These are phyloP conservation scores for Lagerstroemia speciosa DNA, from an alignment of 345 rosid genomes.

Conservation along the genomic window DNA sequence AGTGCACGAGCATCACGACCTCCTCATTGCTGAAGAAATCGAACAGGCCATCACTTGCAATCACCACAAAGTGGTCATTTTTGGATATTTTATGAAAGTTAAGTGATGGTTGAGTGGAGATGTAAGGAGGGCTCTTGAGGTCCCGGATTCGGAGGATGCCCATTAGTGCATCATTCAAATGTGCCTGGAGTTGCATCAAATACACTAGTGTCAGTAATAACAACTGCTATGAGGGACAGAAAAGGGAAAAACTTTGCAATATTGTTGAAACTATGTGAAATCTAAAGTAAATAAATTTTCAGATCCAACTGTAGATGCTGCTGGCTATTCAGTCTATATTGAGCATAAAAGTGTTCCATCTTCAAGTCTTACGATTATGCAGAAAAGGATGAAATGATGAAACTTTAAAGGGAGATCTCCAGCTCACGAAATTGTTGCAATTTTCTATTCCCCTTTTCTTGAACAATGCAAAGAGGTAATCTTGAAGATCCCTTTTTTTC, in stretches of 20 bases:
- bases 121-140: conserved; percentile 84
- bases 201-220: neutral
- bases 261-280: neutral
- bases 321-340: neutral
- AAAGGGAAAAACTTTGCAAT: neutral
- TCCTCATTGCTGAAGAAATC: conserved; percentile 90
- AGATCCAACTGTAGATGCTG: neutral
- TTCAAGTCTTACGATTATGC: neutral
- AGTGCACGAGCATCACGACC: conserved; percentile 58
- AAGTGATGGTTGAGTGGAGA: conserved; percentile 74
- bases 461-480: no score
- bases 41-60: conserved; percentile 86
- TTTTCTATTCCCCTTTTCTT: neutral
- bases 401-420: neutral
- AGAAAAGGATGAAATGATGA: neutral
- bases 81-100: conserved; percentile 59
- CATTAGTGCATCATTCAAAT: conserved; percentile 83
- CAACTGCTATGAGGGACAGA: neutral
- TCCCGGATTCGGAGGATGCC: conserved; percentile 84
- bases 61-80: conserved; percentile 78
- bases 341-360: neutral
- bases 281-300: neutral
- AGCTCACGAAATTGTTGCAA: neutral
- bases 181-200: conserved; percentile 39
- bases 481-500: no score